phyloP scores from a whole-genome alignment of 305 asterid genomes.

The Fraxinus sp. region DNA sequence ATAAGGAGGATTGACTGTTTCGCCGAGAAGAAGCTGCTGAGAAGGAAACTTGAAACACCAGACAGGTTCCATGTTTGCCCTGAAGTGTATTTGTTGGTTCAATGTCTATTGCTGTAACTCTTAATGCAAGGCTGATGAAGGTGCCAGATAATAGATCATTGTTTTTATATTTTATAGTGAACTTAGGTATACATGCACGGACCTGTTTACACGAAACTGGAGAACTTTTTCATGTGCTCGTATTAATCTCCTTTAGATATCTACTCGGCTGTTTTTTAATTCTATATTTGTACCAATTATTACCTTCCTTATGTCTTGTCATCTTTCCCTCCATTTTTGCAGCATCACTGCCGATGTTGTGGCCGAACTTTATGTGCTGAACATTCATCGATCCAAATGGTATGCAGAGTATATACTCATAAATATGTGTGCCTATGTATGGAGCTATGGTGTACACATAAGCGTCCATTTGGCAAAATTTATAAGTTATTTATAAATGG shows the following conservation, averaged over 20 bases:
- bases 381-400: slow-evolving; percentile 84
- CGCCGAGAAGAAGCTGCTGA: background rate
- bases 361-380: slow-evolving; percentile 90
- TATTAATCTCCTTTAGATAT: slow-evolving; percentile 10
- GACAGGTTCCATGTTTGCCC: background rate
- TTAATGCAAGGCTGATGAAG: background rate
- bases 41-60: background rate
- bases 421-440: background rate
- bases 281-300: slow-evolving; percentile 1
- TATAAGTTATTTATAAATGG: too few species aligned
- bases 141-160: background rate
- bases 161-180: background rate
- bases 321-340: slow-evolving; percentile 25
- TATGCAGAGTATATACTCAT: slow-evolving; percentile 29
- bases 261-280: slow-evolving; percentile 5
- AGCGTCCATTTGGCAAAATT: background rate
- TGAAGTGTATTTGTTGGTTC: slow-evolving; percentile 3
- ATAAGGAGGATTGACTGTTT: background rate
- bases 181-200: background rate
- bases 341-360: slow-evolving; percentile 97
- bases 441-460: background rate
- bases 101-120: background rate
- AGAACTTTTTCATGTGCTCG: background rate
- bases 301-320: slow-evolving; percentile 4
- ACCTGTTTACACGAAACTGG: slow-evolving; percentile 9